These are phyloP conservation scores for Xylaria sp. DNA, from an alignment of 495 filamentous ascomycete genomes.

Conservation along the genomic window DNA sequence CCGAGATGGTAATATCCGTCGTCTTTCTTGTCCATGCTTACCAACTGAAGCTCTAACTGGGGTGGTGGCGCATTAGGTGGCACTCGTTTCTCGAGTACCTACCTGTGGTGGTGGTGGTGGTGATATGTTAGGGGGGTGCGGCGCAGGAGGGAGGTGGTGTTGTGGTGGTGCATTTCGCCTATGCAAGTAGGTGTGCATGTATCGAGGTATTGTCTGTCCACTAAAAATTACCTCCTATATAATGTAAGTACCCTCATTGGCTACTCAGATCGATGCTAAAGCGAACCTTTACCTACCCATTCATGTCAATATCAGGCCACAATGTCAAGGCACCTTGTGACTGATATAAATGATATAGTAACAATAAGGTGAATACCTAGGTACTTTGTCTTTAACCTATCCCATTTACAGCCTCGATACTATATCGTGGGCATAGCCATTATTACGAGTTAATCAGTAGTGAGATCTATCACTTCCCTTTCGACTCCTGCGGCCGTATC, in stretches of 20 bases:
- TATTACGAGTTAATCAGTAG: not conserved
- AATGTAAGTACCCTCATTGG: not conserved
- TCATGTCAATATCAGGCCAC: not conserved
- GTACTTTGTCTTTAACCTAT: not conserved
- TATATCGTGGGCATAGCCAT: not conserved
- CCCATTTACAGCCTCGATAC: not conserved
- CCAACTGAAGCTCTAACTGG: not conserved
- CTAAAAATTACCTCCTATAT: too few relatives aligned
- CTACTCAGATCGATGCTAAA: not conserved
- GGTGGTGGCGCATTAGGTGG: not conserved
- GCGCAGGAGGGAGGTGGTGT: not conserved
- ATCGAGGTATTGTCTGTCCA: too few relatives aligned
- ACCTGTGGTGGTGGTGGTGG: too few relatives aligned
- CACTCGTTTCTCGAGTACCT: not conserved
- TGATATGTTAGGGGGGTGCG: not conserved
- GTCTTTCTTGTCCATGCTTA: constrained; percentile 13
- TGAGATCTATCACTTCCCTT: constrained; percentile 21
- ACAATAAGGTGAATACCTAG: not conserved
- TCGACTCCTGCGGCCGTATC: not conserved
- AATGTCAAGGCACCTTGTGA: not conserved
- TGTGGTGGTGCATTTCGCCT: not conserved
- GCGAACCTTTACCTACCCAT: not conserved
- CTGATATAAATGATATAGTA: not conserved
- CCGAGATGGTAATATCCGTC: constrained; percentile 64
- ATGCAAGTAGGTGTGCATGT: constrained; percentile 25